A percentile compares a stretch with the other conserved stretches of the same genome.
phyloP scores from a whole-genome alignment of 2,329 filamentous ascomycete species.

The Aspergillus sp. region DNA sequence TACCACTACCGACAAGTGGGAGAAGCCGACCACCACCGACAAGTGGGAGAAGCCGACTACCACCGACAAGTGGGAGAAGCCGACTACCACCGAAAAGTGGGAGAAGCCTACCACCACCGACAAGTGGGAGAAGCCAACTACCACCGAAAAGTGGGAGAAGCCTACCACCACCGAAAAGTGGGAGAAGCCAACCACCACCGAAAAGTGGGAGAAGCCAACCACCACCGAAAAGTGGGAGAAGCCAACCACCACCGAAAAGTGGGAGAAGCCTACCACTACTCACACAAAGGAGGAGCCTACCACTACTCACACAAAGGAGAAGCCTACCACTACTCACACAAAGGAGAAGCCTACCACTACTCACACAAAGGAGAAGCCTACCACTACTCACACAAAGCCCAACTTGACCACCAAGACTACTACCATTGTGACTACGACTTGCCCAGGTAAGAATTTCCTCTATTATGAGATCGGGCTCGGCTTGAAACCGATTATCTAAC shows the following conservation, averaged over 20 bases:
- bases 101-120: conserved; percentile 3
- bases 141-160: conserved; percentile 4
- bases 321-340: conserved; percentile 4
- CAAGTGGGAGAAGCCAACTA: conserved; percentile 1
- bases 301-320: conserved; percentile 2
- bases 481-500: too few species aligned
- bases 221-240: too few species aligned
- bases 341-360: conserved; percentile 4
- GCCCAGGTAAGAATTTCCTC: conserved; percentile 29
- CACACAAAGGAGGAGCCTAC: too few species aligned
- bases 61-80: conserved; percentile 2
- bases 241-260: too few species aligned
- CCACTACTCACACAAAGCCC: conserved; percentile 9
- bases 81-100: neutral
- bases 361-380: conserved; percentile 2
- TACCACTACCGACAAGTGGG: conserved; percentile 5
- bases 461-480: too few species aligned
- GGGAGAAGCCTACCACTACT: conserved; percentile 4
- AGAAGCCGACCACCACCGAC: conserved; percentile 1
- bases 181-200: conserved; percentile 1
- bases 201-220: conserved; percentile 12
- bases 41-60: conserved; percentile 17
- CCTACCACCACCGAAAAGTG: conserved; percentile 5
- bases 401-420: conserved; percentile 23
- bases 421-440: conserved; percentile 29